Percentiles rank a stretch among this genome's conserved stretches.
phyloP scores from a whole-genome alignment of 179 eudicot species.

The Vitellaria paradoxa region DNA sequence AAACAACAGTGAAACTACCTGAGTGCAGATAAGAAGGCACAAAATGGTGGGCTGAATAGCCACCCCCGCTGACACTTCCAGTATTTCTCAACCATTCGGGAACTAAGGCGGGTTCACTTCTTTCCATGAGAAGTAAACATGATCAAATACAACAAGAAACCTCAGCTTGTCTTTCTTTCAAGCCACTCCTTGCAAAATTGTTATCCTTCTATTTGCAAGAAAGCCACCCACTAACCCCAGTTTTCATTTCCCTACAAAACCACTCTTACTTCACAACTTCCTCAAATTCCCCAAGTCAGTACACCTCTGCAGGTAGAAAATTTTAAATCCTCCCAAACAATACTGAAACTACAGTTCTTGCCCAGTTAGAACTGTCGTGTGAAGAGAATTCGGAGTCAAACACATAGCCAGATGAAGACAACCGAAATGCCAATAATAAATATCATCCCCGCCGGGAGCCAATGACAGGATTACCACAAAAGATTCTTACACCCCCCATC shows the following conservation, averaged over 20 bases:
- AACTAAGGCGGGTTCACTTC: conserved; percentile 86
- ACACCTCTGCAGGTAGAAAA: not conserved
- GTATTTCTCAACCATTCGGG: conserved; percentile 88
- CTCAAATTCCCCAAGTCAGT: not conserved
- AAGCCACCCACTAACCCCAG: not conserved
- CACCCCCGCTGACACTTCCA: conserved; percentile 59
- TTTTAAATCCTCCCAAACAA: not conserved
- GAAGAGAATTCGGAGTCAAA: not conserved
- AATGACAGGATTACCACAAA: not conserved
- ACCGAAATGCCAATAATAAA: not conserved
- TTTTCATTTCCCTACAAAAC: conserved; percentile 5
- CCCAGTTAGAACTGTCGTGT: not conserved
- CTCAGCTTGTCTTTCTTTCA: conserved; percentile 11
- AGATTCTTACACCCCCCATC: conserved; percentile 8
- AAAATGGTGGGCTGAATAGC: conserved; percentile 55
- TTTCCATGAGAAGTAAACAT: conserved; percentile 70
- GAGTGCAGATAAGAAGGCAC: conserved; percentile 37
- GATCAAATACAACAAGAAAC: conserved; percentile 18
- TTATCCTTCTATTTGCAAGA: not conserved
- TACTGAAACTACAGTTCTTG: not conserved
- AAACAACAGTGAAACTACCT: conserved; percentile 31
- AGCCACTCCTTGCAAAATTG: not conserved
- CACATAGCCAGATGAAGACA: not conserved
- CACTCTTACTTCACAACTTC: not conserved
- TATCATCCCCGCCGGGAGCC: not conserved